Base-by-base conservation (phyloP, 345 rosid species). In the Euphorbia tirucalli region DNA sequence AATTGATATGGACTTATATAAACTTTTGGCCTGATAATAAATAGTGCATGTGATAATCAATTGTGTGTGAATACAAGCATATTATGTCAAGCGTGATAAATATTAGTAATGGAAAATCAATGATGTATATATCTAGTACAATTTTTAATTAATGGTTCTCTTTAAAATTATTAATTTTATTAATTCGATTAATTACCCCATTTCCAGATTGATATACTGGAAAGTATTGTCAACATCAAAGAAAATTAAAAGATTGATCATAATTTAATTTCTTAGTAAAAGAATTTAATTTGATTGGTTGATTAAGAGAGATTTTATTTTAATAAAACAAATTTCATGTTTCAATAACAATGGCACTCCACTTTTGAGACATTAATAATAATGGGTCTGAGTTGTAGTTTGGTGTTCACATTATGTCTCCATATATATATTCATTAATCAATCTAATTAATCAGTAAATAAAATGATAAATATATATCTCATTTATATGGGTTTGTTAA, bases 161-260 rank as follows among this genome's bases (percentile, higher is more conserved):
- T 15, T 46, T 15, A 11, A 3, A 3, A 41, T 8, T 46, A 46
- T 35, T 7, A 46, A 52, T 52, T 48, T 19, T 5, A 52, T 21
- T 30, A 56, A 24, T 56, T 24, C 3, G 25, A 52, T 24, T n/a
- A 56, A n/a, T n/a, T n/a, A n/a, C n/a, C 13, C 28, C 8, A 56
- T 22, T 22, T 56, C 1, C 2, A 56, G 27, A 56, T 56, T 10
- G 27, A 22, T 56, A 22, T 1, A 22, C 15, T 14, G 13, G 11
- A 22, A 25, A 56, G 60, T 22, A 56, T 56, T 22, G 60, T 56
- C 60, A 56, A 22, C 60, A 56, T 56, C 60, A 52, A 52, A 52
- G 0, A 21, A 5, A 52, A 21, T 46, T 46, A 46, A 46, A 35
- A 35, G 39, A 35, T 7, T 35, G 4, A 35, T 35, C 3, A 35